These are phyloP conservation scores for Acanthamoeba royreba DNA, from an alignment of 208 protist species.

Conservation along the genomic window DNA sequence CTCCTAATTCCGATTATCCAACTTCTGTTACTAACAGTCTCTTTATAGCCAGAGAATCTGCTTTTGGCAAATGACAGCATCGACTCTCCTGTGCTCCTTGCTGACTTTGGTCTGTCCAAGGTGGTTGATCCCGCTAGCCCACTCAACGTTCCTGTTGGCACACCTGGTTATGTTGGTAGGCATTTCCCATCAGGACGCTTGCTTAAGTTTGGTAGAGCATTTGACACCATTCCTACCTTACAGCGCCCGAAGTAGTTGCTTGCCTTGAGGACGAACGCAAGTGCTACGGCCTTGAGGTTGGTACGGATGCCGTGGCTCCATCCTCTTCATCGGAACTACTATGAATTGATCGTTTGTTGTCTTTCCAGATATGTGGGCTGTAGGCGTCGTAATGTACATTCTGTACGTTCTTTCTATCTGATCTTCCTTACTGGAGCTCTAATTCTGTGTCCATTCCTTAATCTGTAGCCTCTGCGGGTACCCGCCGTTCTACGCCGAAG, in stretches of 20 bases:
- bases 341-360: constrained; percentile 61
- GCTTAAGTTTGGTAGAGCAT: not conserved
- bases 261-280: not conserved
- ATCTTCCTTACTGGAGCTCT: not conserved
- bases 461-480: constrained; percentile 59
- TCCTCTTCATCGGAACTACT: constrained; percentile 65
- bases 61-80: constrained; percentile 57
- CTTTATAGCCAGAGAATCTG: constrained; percentile 68
- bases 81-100: constrained; percentile 66
- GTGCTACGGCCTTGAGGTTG: constrained; percentile 34
- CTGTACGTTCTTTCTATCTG: constrained; percentile 4
- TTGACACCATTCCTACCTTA: not conserved
- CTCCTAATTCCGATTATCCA: too few relatives aligned
- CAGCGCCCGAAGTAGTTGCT: constrained; percentile 71
- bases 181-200: not conserved
- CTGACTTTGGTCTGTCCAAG: constrained; percentile 76
- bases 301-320: constrained; percentile 46
- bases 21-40: not conserved
- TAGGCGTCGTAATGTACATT: constrained; percentile 76
- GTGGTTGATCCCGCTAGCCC: constrained; percentile 60
- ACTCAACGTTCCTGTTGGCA: constrained; percentile 68
- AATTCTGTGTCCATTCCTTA: not conserved
- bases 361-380: constrained; percentile 72
- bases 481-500: constrained; percentile 68
- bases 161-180: constrained; percentile 72